Evolutionary conservation across 164 flowering plant species (phyloP), one percentile per base, ranked within the genome.

Genomic region (Hamamelis virginiana): DNA sequence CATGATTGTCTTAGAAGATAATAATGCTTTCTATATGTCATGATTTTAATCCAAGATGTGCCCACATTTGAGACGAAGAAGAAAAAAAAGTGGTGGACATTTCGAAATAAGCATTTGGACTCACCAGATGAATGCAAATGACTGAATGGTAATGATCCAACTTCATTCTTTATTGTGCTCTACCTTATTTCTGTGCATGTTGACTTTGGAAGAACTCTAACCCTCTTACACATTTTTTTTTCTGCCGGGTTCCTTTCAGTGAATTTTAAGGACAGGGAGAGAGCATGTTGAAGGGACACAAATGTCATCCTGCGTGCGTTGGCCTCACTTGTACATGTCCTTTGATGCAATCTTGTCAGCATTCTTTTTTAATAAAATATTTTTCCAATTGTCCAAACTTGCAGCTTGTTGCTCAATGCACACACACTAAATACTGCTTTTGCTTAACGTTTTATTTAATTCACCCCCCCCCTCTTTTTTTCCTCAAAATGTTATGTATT

Each of bases 51-150:
- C 25, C 82, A 88, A 33, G 90, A 88, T 73, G 43, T 75, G 59
- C 87, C 83, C 1, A 56, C 61, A 63, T 72, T 67, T 62, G 87
- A 78, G 73, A 80, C 76, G 4, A 86, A 81, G 80, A 87, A 79
- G 81, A 86, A 88, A 81, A 88, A 68, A 74, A 83, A 81, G 71
- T 74, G 84, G 85, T 77, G 89, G 78, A 67, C 23, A 62, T 77
- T 81, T 64, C 79, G 87, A 71, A 75, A 77, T 62, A 75, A 81
- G 80, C 78, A 87, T 52, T 72, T 75, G 77, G 70, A 67, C 53
- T 71, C 69, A 38, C 47, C 71, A n/a, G 58, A 72, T 66, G 76
- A 64, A 68, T 64, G n/a, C 48, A 15, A 48, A 45, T 64, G 67
- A 78, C 38, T 59, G 41, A 61, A 18, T 41, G 65, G 55, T 59